A percentile compares a stretch with the other conserved stretches of the same genome.
phyloP scores from a whole-genome alignment of 2,329 filamentous ascomycete genomes.

The Fusarium pilosicola region DNA sequence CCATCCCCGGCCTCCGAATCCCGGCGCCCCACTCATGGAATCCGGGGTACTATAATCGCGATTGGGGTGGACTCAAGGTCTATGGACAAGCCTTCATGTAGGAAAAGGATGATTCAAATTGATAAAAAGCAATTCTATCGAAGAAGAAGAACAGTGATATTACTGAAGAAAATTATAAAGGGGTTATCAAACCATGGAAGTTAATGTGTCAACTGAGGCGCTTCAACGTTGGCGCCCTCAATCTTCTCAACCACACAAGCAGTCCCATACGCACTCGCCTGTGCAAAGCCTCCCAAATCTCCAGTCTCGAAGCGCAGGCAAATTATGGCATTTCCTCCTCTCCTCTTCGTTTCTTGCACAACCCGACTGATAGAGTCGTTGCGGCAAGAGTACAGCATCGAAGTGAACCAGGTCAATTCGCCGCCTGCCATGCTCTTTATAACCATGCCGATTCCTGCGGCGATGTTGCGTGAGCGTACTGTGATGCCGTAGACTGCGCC shows the following conservation, averaged over 20 bases:
- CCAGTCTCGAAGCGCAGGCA: conserved; percentile 67
- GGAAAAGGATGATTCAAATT: neutral
- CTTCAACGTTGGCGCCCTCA: conserved; percentile 47
- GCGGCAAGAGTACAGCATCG: conserved; percentile 66
- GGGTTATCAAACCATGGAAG: neutral
- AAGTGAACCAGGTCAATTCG: conserved; percentile 68
- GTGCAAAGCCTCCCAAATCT: conserved; percentile 64
- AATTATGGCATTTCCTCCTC: conserved; percentile 70
- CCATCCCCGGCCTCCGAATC: neutral
- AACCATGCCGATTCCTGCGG: conserved; percentile 64
- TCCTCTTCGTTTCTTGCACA: conserved; percentile 65
- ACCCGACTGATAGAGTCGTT: conserved; percentile 67
- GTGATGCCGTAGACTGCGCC: conserved; percentile 68
- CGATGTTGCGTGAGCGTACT: conserved; percentile 68
- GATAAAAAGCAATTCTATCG: neutral
- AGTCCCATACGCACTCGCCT: conserved; percentile 70
- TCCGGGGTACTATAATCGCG: neutral
- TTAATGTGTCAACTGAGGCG: conserved; percentile 40
- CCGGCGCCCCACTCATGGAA: conserved; percentile 5
- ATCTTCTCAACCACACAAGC: conserved; percentile 67
- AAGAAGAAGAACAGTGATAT: neutral
- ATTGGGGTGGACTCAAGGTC: neutral
- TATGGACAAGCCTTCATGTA: too few species aligned
- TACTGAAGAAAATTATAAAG: neutral
- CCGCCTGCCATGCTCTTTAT: conserved; percentile 67